phyloP scores from a whole-genome alignment of 176 grass and related monocot genomes.

The Triticum timopheevii region DNA sequence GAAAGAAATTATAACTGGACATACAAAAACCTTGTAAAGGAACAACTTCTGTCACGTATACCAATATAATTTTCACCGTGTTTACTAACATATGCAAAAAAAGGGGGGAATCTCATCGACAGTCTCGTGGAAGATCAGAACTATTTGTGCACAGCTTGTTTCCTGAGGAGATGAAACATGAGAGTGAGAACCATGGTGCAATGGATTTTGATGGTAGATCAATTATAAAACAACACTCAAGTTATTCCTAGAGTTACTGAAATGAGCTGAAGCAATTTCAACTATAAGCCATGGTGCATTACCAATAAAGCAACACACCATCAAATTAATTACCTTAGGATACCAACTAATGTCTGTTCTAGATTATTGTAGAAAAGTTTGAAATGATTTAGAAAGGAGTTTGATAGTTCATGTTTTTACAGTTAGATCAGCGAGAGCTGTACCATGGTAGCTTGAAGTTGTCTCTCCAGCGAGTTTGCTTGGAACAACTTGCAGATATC shows the following conservation, averaged over 20 bases:
- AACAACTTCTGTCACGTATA: conserved; percentile 13
- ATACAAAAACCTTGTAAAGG: not conserved
- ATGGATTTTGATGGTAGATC: not conserved
- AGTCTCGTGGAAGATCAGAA: not conserved
- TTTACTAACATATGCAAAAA: conserved; percentile 11
- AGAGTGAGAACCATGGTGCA: not conserved
- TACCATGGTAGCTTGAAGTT: conserved; percentile 85
- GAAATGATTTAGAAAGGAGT: not conserved
- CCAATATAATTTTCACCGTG: conserved; percentile 23
- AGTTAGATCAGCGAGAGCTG: conserved; percentile 10
- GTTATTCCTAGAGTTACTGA: not conserved
- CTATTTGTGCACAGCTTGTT: conserved; percentile 38
- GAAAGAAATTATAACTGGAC: conserved; percentile 1
- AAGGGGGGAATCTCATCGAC: not conserved
- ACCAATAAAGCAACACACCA: not conserved
- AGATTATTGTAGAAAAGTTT: not conserved
- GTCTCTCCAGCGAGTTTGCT: conserved; percentile 70
- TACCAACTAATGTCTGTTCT: not conserved
- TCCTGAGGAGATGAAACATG: conserved; percentile 40
- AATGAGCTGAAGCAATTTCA: conserved; percentile 8
- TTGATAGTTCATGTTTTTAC: not conserved
- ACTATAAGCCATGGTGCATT: conserved; percentile 5
- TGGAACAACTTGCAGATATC: conserved; percentile 43
- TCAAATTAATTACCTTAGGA: not conserved
- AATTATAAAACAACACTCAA: not conserved